Conservation (phyloP, 495 filamentous ascomycete genomes). For the Penicillium maclennaniae region DNA sequence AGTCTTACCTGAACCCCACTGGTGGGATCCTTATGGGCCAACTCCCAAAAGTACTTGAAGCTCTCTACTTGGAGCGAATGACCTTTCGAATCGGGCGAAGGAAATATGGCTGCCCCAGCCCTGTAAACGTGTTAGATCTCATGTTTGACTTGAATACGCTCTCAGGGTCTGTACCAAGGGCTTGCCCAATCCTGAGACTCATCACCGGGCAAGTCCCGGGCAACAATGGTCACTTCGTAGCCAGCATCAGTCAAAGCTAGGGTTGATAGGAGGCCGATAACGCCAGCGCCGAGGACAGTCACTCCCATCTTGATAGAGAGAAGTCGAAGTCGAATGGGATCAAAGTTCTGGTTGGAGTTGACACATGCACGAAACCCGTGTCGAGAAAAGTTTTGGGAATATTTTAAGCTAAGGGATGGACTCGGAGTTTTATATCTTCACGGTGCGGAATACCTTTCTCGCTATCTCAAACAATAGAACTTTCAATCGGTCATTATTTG, state of each 20-base stretch:
- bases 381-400: no score
- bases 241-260: conserved; percentile 17
- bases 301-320: conserved; percentile 11
- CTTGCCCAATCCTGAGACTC: conserved; percentile 20
- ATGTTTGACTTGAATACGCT: background rate
- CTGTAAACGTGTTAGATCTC: background rate
- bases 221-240: conserved; percentile 20
- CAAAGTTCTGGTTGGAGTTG: no score
- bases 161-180: conserved; percentile 11
- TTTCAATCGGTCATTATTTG: no score
- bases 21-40: conserved; percentile 18
- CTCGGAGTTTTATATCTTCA: no score
- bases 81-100: conserved; percentile 10
- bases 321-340: no score
- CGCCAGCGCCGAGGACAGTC: conserved; percentile 13
- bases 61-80: conserved; percentile 9
- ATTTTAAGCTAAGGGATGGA: no score
- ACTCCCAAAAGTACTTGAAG: conserved; percentile 18
- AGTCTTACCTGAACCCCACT: conserved; percentile 15
- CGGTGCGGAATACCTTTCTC: no score
- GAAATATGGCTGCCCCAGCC: conserved; percentile 18
- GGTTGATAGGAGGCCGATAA: conserved; percentile 19
- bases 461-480: no score
- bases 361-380: no score
- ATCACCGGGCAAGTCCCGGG: conserved; percentile 18